Evolutionary conservation across 2,329 filamentous ascomycete species (phyloP), one percentile per base, ranked within the genome.

Genomic region (Emmonsiellopsis sp.): DNA sequence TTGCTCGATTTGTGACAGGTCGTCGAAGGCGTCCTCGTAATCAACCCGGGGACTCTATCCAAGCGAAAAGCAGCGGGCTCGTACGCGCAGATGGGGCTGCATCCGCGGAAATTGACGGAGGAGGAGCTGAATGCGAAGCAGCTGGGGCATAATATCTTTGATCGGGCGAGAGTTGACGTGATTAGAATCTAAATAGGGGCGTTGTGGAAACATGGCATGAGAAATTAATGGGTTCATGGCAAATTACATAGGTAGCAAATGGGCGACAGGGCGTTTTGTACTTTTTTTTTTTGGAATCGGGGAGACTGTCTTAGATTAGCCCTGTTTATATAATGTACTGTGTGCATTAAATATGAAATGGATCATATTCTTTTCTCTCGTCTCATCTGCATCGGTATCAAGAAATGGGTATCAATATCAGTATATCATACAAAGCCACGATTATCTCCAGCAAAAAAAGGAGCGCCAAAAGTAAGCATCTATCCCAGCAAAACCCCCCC

Each of bases 41-140:
- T 98, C 64, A 98, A 98, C 67, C 92, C 93, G 0, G 92, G 93
- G 5, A 85, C 83, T 49, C 73, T 95, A 35, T 93, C 89, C 13
- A 96, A 95, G 72, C 83, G 87, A 54, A 84, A 83, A 55, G 90
- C 85, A 1, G 79, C 91, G 0, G 93, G 93, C 5, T 95, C 90
- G 0, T 97, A 86, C 68, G 88, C 89, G 1, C 83, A 85, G 50
- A 80, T 98, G 77, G 82, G 82, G 16, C 72, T 97, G 6, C 79
- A 87, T 58, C 83, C 87, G 1, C 81, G 85, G 11, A 70, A 70
- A 5, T 59, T 86, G 42, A 77, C 73, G 0, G 79, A 84, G 0
- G 77, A 80, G 37, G 83, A 86, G 57, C 75, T 73, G 34, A 76
- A 75, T 37, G 75, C 72, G 32, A 79, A 76, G 9, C 76, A 86